Evolutionary conservation across 2,329 filamentous ascomycete species (phyloP).

Genomic region (Trichoderma sp.): DNA sequence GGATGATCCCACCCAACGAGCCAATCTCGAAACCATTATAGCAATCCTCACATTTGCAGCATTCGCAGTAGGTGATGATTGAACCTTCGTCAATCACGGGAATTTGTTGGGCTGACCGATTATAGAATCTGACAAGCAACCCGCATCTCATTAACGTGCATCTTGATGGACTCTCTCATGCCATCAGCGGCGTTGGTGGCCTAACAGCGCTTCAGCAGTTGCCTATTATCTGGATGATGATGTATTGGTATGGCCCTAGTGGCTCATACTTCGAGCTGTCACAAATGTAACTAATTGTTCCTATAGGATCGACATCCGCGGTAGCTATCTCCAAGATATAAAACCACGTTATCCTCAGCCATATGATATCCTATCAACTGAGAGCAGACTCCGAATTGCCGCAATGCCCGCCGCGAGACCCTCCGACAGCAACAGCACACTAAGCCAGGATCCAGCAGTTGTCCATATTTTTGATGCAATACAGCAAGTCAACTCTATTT

Average conservation of each 20-base stretch:
- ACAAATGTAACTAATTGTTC: not conserved
- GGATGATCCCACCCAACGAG: not conserved
- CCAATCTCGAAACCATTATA: slow-evolving; percentile 3
- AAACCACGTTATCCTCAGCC: slow-evolving; percentile 7
- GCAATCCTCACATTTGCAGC: slow-evolving; percentile 7
- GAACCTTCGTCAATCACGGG: not conserved
- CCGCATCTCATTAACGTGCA: slow-evolving; percentile 8
- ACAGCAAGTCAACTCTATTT: not conserved
- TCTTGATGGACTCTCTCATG: slow-evolving; percentile 8
- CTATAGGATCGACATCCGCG: not conserved
- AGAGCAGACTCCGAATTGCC: not conserved
- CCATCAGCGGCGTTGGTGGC: not conserved
- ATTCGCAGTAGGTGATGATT: not conserved
- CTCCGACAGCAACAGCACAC: not conserved
- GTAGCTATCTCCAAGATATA: not conserved
- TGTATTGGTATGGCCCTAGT: slow-evolving; percentile 1
- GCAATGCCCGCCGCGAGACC: not conserved
- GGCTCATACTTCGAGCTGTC: not conserved
- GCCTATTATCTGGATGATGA: slow-evolving; percentile 7
- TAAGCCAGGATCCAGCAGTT: not conserved
- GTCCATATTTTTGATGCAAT: not conserved
- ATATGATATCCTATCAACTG: not conserved
- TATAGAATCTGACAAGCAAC: not conserved
- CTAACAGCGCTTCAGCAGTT: not conserved
- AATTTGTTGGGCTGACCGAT: not conserved